phyloP scores from a whole-genome alignment of 495 filamentous ascomycete genomes.

The Choiromyces venosus region DNA sequence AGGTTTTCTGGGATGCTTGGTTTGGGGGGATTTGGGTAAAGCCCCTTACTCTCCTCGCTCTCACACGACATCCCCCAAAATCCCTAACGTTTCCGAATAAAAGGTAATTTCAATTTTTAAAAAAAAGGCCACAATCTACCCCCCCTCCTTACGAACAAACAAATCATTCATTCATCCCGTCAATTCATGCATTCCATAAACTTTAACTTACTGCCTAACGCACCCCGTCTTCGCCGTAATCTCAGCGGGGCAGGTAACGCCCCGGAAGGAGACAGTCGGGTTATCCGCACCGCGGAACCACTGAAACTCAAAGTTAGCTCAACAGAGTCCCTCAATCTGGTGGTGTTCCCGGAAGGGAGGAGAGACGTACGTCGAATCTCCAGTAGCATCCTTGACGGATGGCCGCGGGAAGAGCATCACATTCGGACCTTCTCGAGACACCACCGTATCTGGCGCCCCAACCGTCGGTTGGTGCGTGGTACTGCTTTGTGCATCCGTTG shows the following conservation, averaged over 20 bases:
- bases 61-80: too few species aligned
- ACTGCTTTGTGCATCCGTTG: conserved; percentile 60
- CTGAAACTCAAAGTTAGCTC: conserved; percentile 4
- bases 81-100: too few species aligned
- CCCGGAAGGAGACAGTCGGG: conserved; percentile 52
- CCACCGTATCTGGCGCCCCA: conserved; percentile 64
- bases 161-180: too few species aligned
- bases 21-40: too few species aligned
- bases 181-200: background rate
- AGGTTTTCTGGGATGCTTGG: too few species aligned
- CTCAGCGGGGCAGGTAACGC: conserved; percentile 57
- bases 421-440: conserved; percentile 50
- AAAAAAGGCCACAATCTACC: background rate
- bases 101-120: too few species aligned
- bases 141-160: too few species aligned
- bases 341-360: background rate
- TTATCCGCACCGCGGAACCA: conserved; percentile 62
- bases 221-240: conserved; percentile 57
- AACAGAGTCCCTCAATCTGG: background rate
- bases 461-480: conserved; percentile 51
- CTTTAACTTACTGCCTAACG: conserved; percentile 23
- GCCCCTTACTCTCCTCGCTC: too few species aligned
- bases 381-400: conserved; percentile 62
- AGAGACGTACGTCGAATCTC: conserved; percentile 52
- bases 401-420: conserved; percentile 52